Evolutionary conservation across 2,329 filamentous ascomycete genomes (phyloP).

Genomic region (Aspergillaceae sp.): DNA sequence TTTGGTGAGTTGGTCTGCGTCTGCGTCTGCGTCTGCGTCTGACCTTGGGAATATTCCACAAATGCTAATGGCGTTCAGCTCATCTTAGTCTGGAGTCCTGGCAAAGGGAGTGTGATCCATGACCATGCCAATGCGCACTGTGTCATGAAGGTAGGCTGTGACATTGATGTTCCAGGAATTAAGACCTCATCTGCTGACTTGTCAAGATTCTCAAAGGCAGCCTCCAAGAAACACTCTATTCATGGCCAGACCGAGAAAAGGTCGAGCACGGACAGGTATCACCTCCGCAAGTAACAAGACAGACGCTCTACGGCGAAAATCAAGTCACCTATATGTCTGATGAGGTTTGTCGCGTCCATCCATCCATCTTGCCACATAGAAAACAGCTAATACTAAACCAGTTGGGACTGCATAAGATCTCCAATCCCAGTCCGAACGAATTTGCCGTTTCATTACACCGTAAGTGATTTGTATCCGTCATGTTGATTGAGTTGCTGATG

Average conservation of each 20-base stretch:
- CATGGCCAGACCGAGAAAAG: constrained; percentile 51
- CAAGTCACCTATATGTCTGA: constrained; percentile 88
- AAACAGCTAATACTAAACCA: constrained; percentile 23
- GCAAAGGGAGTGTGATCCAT: constrained; percentile 75
- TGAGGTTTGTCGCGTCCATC: constrained; percentile 29
- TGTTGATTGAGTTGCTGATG: background rate
- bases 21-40: background rate
- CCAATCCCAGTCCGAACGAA: constrained; percentile 61
- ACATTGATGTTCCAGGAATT: background rate
- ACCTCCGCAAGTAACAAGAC: constrained; percentile 56
- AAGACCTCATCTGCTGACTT: background rate
- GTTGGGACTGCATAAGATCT: constrained; percentile 75
- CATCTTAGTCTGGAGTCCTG: constrained; percentile 81
- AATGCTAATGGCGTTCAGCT: constrained; percentile 46
- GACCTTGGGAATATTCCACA: too few species aligned
- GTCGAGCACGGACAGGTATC: constrained; percentile 39
- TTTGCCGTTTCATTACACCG: constrained; percentile 77
- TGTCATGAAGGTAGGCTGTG: constrained; percentile 62
- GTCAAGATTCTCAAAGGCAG: constrained; percentile 62
- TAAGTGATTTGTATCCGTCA: constrained; percentile 29
- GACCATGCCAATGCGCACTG: constrained; percentile 86
- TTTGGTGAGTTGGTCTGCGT: constrained; percentile 43
- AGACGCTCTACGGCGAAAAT: constrained; percentile 60
- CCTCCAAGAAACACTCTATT: constrained; percentile 73
- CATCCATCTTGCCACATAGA: background rate